These are phyloP conservation scores for Salix koriyanagi DNA, from an alignment of 345 rosid genomes.

Conservation along the genomic window DNA sequence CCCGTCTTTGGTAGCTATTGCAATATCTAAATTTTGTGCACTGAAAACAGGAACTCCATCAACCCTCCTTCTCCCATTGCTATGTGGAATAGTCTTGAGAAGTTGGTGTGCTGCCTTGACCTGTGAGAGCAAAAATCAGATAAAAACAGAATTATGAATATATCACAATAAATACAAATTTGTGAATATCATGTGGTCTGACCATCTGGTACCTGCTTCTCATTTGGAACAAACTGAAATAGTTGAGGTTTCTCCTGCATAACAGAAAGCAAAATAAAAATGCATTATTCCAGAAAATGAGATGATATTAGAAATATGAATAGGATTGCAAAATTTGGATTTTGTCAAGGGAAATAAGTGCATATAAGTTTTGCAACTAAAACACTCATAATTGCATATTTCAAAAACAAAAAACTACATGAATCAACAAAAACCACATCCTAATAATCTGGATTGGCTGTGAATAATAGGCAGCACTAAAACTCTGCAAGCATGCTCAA, in stretches of 20 bases:
- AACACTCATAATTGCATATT: neutral
- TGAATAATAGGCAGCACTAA: neutral
- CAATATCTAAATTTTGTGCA: conserved; percentile 91
- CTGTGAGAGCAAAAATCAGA: conserved; percentile 30
- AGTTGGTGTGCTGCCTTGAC: conserved; percentile 90
- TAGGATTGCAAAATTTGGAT: neutral
- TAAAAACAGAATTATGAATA: neutral
- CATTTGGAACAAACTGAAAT: conserved; percentile 94
- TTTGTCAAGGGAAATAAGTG: neutral
- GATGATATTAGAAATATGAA: neutral
- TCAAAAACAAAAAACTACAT: neutral
- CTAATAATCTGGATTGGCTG: neutral
- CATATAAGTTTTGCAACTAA: neutral
- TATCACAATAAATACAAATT: neutral
- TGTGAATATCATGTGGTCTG: conserved; percentile 2
- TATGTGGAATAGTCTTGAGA: conserved; percentile 55
- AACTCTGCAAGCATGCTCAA: neutral
- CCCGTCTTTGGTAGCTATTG: conserved; percentile 88
- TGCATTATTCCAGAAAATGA: neutral
- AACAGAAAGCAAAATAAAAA: conserved; percentile 1
- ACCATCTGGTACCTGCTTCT: conserved; percentile 60
- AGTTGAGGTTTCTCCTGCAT: conserved; percentile 83
- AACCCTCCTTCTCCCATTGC: conserved; percentile 52
- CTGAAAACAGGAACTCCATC: conserved; percentile 91
- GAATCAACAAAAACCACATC: neutral